Base-by-base conservation (phyloP, 2,329 filamentous ascomycete genomes). In the Pyrenochaeta sp. region DNA sequence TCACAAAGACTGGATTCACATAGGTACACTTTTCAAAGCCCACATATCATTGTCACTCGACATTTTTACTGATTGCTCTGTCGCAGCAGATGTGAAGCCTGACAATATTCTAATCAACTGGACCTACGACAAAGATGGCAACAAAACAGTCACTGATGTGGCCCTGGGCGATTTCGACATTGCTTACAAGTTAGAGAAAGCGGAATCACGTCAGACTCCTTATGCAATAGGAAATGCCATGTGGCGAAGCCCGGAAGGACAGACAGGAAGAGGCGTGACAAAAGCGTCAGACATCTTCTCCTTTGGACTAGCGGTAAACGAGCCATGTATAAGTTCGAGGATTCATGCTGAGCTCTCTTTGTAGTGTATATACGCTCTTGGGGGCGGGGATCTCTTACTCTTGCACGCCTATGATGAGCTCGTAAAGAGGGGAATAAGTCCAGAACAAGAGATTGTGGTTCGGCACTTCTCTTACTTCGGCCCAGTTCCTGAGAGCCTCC, bases 201-300 rank as follows among this genome's bases (percentile, higher is more conserved):
- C 56, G 54, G 46, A 60, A 35, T 35, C 51, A 38, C 51, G 51
- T 48, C 44, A 58, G 13, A 63, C 58, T 5, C 56, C 50, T 41
- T 43, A 63, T 55, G 58, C 60, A 44, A 55, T 73, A 53, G 69
- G 68, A 10, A 73, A 74, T 50, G 62, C 47, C 14, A 73, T 73
- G 65, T 73, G 68, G 69, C 65, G 68, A 57, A 74, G 69, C 56
- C 71, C 63, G 41, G 70, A 74, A 61, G 67, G 59, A 44, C 67
- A 73, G 48, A 68, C 65, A 6, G 65, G 67, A 49, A 61, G 48
- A 24, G 61, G 63, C 21, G 40, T 68, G 22, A 62, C 54, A 6
- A 68, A 69, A 49, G 64, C 69, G 38, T 73, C 65, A 30, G 70
- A 72, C 39, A 55, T 73, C 11, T 72, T 66, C 58, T 72, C 68